Conservation (phyloP, 352 stramenopile species). For the Chrysophaeum taylorii region DNA sequence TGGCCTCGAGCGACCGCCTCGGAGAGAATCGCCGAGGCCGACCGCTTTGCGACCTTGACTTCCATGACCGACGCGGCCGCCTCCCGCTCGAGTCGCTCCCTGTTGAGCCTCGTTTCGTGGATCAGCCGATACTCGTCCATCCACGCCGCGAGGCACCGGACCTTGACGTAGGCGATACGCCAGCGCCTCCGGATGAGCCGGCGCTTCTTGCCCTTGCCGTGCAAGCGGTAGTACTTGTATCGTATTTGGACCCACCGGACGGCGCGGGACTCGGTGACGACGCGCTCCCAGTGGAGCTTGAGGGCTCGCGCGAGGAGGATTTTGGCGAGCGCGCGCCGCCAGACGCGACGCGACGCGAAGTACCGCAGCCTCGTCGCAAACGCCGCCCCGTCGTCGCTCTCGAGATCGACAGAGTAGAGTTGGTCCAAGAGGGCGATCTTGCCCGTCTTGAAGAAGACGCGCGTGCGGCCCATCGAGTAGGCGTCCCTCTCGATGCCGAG, state of each 20-base stretch:
- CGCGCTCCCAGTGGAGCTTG: not conserved
- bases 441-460: conserved; percentile 79
- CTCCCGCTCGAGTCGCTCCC: not conserved
- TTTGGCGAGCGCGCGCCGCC: not conserved
- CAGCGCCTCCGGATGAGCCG: not conserved
- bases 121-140: not conserved
- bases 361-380: not conserved
- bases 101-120: not conserved
- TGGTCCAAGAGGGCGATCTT: conserved; percentile 68
- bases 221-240: not conserved
- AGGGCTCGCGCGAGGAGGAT: not conserved
- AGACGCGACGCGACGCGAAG: not conserved
- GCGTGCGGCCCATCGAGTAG: conserved; percentile 67
- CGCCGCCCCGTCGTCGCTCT: not conserved
- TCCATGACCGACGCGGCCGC: not conserved
- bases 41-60: not conserved
- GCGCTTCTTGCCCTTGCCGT: not conserved
- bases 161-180: not conserved
- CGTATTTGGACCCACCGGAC: not conserved
- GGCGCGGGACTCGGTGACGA: not conserved
- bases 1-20: not conserved
- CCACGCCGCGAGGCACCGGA: not conserved
- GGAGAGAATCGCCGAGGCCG: not conserved
- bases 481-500: conserved; percentile 61
- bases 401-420: not conserved